Evolutionary conservation across 2,329 filamentous ascomycete species (phyloP), one percentile per base, ranked within the genome.

Genomic region (Fusarium xylarioides): DNA sequence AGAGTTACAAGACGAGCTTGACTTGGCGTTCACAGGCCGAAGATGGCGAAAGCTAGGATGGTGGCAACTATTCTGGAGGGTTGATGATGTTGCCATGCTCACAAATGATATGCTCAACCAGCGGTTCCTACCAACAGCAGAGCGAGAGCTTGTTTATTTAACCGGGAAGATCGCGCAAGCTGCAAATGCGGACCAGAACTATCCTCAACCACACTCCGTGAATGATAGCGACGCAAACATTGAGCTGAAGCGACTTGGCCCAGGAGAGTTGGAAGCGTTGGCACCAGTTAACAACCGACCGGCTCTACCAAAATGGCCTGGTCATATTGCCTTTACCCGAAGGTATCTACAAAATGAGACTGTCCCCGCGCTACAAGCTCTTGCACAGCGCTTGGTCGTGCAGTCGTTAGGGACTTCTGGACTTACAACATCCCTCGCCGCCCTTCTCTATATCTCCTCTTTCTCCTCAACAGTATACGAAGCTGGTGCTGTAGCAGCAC

Each of bases 31-130:
- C 76, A 85, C 88, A 0, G 91, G 93, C n/a, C 87, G 85, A 23
- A 87, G 91, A 43, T 98, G 95, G 95, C 89, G 90, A 32, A 92
- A 93, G 71, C 85, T 97, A 8, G 88, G 91, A 21, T 98, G 95
- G 95, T 98, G 94, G 92, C 97, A 97, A 80, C 87, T 98, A 0
- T 95, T 97, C 79, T 97, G 95, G 95, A 91, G 94, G 26, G 95
- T 96, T 30, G 95, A 98, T 79, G 95, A 98, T 77, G 94, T 98
- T 16, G 90, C 91, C 6, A 92, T 95, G 87, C 91, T 97, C 61
- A 91, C 93, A 6, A 90, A 91, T 2, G 93, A 96, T 75, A 92
- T 98, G 68, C 85, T 98, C 7, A 88, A 89, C 67, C 91, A 91
- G 71, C 87, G 89, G 11, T 98, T 97, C 85, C 87, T 99, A 7